Evolutionary conservation across 78 protist species (phyloP).

Genomic region (Ministeria vibrans): DNA sequence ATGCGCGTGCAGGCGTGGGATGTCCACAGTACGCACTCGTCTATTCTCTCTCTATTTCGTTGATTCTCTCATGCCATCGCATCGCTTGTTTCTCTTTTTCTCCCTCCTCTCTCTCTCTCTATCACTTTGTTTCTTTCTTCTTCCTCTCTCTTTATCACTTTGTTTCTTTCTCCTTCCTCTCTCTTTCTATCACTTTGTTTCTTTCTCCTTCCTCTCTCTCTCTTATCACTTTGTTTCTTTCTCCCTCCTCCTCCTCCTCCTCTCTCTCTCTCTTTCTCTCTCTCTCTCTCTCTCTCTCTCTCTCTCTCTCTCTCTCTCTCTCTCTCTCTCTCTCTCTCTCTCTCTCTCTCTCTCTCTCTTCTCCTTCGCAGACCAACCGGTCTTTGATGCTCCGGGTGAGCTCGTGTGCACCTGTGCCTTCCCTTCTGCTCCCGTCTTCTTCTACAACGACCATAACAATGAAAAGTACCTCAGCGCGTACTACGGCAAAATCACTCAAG

Average conservation of each 20-base stretch:
- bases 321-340: background rate
- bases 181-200: background rate
- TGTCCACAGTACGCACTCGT: background rate
- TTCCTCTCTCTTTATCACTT: background rate
- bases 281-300: background rate
- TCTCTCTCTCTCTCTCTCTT: background rate
- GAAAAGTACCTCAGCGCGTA: slow-evolving; percentile 23
- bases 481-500: no score
- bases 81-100: no score
- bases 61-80: background rate
- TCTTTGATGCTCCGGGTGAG: slow-evolving; percentile 29
- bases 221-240: background rate
- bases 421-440: slow-evolving; percentile 32
- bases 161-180: background rate
- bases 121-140: background rate
- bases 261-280: background rate
- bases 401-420: slow-evolving; percentile 40
- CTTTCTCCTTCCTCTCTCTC: no score
- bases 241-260: background rate
- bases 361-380: background rate
- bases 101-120: no score
- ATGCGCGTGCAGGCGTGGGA: slow-evolving; percentile 19
- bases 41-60: background rate
- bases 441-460: slow-evolving; percentile 25
- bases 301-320: background rate